Evolutionary conservation across 169 alveolate genomes (phyloP), one percentile per base, ranked within the genome.

Genomic region (Plasmodium coatneyi): DNA sequence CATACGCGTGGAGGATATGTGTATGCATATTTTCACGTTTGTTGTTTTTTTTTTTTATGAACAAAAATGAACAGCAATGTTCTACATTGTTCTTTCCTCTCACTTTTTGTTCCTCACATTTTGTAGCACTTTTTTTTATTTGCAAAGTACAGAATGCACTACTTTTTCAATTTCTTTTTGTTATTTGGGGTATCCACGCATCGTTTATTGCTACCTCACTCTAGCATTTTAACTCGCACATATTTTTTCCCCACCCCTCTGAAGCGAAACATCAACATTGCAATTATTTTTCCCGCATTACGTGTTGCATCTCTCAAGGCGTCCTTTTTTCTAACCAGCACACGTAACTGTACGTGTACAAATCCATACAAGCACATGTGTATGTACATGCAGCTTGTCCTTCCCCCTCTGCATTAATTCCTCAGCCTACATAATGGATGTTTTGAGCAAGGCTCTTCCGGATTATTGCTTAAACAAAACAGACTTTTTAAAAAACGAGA

Each of bases 401-500:
- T 28, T 9, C 32, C 25, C 39, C 28, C 80, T 14, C 41, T 16
- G 80, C 78, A 32, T 28, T 54, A 56, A 32, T 12, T 39, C 70
- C 74, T 43, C 14, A 71, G 16, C 71, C 52, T 30, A 32, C 39
- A 52, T 22, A 52, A 86, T 76, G 93, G 49, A 43, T 84, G 83
- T 56, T 60, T 74, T 86, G 56, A 76, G 80, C 30, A 86, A 76
- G 43, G 80, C 78, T 76, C n/a, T 54, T 39, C 32, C 84, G 25
- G 30, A 49, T 52, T n/a, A 1, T 30, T n/a, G 54, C 60, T 39
- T 86, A 56, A 41, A 74, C 46, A 76, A 74, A 86, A 34, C 22
- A 14, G 80, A 86, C 25, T 86, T 30, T 54, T 74, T 86, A 30
- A 86, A 76, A 56, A 70, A 86, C n/a, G 86, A 34, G 16, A 76